A percentile compares a stretch with the other conserved stretches of the same genome.
phyloP scores from a whole-genome alignment of 208 protist species.

The Crithidia thermophila region DNA sequence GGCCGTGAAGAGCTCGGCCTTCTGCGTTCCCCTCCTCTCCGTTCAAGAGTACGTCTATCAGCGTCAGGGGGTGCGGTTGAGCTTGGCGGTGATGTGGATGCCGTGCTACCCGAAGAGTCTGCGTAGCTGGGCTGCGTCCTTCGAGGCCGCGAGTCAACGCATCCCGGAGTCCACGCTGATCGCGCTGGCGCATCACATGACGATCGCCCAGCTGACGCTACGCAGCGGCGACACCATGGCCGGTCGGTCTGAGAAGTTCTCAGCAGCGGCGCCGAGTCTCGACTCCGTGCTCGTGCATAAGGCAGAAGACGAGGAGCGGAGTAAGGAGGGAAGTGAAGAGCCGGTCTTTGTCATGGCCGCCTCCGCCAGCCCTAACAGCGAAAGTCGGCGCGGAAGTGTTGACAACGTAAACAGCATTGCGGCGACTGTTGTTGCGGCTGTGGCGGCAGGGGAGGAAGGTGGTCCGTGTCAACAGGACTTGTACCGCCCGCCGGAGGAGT shows the following conservation, averaged over 20 bases:
- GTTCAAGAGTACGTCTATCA: slow-evolving; percentile 46
- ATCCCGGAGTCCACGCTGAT: slow-evolving; percentile 44
- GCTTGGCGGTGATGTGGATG: slow-evolving; percentile 73
- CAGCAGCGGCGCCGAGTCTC: neutral
- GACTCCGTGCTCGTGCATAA: slow-evolving; percentile 47
- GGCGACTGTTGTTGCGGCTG: neutral
- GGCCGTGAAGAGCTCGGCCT: slow-evolving; percentile 40
- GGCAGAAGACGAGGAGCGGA: slow-evolving; percentile 4
- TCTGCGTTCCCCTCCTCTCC: slow-evolving; percentile 55
- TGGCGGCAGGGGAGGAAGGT: neutral
- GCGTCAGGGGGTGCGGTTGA: slow-evolving; percentile 26
- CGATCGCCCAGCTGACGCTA: slow-evolving; percentile 34
- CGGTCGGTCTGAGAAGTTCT: neutral
- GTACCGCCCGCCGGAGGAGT: slow-evolving; percentile 24
- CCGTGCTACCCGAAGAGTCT: slow-evolving; percentile 52
- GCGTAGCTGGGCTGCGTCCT: slow-evolving; percentile 44
- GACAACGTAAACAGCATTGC: slow-evolving; percentile 2
- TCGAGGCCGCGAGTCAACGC: slow-evolving; percentile 9
- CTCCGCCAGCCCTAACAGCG: slow-evolving; percentile 18
- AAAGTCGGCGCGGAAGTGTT: no score
- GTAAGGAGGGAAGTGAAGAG: slow-evolving; percentile 1
- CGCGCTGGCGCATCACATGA: slow-evolving; percentile 45
- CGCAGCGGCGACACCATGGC: slow-evolving; percentile 14
- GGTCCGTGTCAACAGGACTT: neutral
- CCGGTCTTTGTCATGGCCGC: slow-evolving; percentile 41